A percentile compares a stretch with the other conserved stretches of the same genome.
These are phyloP conservation scores for Termitomyces sp. DNA, from an alignment of 1,284 basidiomycete genomes.

Conservation along the genomic window DNA sequence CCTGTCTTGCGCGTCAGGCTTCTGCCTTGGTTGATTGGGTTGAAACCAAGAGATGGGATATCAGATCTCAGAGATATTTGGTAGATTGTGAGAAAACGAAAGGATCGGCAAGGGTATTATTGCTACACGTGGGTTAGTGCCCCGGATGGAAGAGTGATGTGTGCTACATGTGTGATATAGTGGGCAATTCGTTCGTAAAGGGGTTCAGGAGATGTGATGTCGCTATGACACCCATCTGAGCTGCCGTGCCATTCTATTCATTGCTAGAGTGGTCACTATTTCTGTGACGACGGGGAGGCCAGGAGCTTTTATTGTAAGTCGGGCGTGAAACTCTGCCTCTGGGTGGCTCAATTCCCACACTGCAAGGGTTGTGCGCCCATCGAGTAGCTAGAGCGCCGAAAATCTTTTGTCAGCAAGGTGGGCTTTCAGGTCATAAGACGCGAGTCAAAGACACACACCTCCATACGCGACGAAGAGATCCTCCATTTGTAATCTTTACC, in stretches of 20 bases:
- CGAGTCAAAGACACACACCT: conserved; percentile 38
- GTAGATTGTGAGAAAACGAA: conserved; percentile 15
- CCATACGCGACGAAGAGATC: conserved; percentile 52
- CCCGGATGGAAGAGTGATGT: conserved; percentile 8
- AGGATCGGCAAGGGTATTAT: conserved; percentile 13
- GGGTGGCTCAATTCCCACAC: conserved; percentile 58
- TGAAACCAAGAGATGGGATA: conserved; percentile 11
- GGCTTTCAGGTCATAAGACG: conserved; percentile 15
- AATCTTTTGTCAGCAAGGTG: not conserved
- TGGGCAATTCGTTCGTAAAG: conserved; percentile 10
- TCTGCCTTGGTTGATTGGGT: conserved; percentile 17
- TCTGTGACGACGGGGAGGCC: conserved; percentile 64
- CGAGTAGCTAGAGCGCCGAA: conserved; percentile 44
- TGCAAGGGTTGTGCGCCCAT: conserved; percentile 52
- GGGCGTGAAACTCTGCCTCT: conserved; percentile 52
- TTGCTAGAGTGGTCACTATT: conserved; percentile 60
- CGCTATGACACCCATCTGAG: conserved; percentile 42
- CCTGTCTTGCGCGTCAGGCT: conserved; percentile 11
- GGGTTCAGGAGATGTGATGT: conserved; percentile 1
- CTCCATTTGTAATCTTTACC: conserved; percentile 70
- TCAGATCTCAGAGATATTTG: conserved; percentile 6
- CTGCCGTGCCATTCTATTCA: conserved; percentile 60
- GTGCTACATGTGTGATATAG: conserved; percentile 8
- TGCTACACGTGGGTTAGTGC: conserved; percentile 15
- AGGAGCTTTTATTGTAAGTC: conserved; percentile 49